Conservation (phyloP, 2,329 filamentous ascomycete genomes). For the Fusarium cicatricum region DNA sequence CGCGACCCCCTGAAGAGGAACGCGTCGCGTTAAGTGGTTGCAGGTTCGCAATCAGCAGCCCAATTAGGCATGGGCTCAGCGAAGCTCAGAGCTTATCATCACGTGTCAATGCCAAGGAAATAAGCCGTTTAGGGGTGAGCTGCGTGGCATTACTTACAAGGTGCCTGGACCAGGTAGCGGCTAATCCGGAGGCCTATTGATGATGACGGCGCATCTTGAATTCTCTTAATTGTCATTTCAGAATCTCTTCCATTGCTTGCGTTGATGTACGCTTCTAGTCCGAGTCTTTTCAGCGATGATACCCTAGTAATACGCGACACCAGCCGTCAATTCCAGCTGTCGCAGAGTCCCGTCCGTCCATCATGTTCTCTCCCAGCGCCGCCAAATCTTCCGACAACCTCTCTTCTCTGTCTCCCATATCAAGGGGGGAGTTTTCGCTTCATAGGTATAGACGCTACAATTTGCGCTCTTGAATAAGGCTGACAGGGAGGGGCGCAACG, state of each 20-base stretch:
- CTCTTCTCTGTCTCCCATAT: conserved; percentile 59
- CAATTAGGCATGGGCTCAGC: neutral
- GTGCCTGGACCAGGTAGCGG: conserved; percentile 28
- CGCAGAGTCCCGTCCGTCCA: conserved; percentile 40
- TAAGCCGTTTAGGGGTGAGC: conserved; percentile 26
- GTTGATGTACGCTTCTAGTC: conserved; percentile 23
- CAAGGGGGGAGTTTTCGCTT: conserved; percentile 65
- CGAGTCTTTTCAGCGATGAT: conserved; percentile 54
- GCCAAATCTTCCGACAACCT: conserved; percentile 74
- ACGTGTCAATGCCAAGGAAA: conserved; percentile 26
- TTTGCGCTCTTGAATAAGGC: conserved; percentile 3
- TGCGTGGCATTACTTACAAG: conserved; percentile 37
- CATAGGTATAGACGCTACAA: conserved; percentile 57
- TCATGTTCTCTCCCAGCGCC: conserved; percentile 67
- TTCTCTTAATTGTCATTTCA: conserved; percentile 26
- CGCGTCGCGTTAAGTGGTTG: conserved; percentile 46
- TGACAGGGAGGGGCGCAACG: conserved; percentile 41
- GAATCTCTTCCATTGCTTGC: conserved; percentile 13
- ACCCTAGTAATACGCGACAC: conserved; percentile 53
- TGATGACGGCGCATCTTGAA: conserved; percentile 36
- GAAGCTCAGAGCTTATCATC: conserved; percentile 23
- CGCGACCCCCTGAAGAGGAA: conserved; percentile 28
- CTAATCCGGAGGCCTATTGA: conserved; percentile 31
- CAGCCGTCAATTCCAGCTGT: conserved; percentile 48
- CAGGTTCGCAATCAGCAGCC: conserved; percentile 23